A percentile compares a stretch with the other conserved stretches of the same genome.
phyloP scores from a whole-genome alignment of 1,139 yeast genomes.

The Nadsonia starkeyi-henricii region DNA sequence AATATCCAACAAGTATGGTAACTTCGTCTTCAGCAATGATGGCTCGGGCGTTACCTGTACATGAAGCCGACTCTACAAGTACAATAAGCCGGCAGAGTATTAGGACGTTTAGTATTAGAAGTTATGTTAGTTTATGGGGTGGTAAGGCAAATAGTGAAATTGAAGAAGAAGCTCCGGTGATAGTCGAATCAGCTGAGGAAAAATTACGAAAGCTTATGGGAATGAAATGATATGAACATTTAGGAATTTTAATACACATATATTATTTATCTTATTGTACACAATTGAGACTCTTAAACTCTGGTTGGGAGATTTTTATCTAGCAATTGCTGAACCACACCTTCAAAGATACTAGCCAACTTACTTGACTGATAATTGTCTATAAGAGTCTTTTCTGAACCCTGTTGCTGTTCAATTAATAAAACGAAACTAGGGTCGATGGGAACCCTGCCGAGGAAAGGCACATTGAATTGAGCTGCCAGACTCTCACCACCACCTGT shows the following conservation, averaged over 20 bases:
- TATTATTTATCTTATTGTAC: conserved; percentile 6
- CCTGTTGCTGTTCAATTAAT: conserved; percentile 43
- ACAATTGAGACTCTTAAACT: neutral
- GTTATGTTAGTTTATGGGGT: neutral
- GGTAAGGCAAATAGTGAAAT: no score
- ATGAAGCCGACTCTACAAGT: conserved; percentile 1
- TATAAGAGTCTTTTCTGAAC: conserved; percentile 17
- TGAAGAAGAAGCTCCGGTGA: conserved; percentile 2
- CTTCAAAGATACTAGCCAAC: conserved; percentile 34
- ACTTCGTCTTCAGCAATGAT: neutral
- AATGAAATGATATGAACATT: neutral
- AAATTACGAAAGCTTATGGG: neutral
- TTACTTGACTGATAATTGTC: conserved; percentile 28
- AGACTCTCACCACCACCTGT: conserved; percentile 82
- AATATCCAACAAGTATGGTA: neutral
- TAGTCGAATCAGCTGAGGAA: conserved; percentile 4
- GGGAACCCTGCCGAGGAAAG: conserved; percentile 76
- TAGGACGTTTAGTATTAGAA: neutral
- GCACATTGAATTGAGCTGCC: conserved; percentile 45
- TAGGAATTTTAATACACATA: neutral
- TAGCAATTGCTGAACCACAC: conserved; percentile 34
- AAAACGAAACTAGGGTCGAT: conserved; percentile 87
- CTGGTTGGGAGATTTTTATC: conserved; percentile 13
- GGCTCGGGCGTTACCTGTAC: neutral
- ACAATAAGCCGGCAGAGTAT: neutral